A percentile compares a stretch with the other conserved stretches of the same genome.
Conservation (phyloP, 495 filamentous ascomycete genomes). For the Penicillium silybi region DNA sequence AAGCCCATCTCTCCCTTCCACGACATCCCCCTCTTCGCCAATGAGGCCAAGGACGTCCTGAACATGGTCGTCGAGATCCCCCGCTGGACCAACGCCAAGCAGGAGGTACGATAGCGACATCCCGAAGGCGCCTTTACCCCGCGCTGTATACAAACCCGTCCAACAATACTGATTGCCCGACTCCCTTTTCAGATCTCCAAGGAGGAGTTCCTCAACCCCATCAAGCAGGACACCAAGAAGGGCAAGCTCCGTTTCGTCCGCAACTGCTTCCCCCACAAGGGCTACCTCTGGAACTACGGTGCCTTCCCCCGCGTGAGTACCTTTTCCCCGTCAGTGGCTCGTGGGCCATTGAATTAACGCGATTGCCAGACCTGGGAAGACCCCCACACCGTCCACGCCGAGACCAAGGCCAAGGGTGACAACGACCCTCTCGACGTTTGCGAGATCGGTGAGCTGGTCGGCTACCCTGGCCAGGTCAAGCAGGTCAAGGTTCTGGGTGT, state of each 20-base stretch:
- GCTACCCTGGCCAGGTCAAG: slow-evolving; percentile 93
- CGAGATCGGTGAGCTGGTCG: slow-evolving; percentile 98
- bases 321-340: background rate
- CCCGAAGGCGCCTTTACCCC: background rate
- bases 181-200: slow-evolving; percentile 72
- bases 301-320: slow-evolving; percentile 87
- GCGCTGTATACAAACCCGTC: background rate
- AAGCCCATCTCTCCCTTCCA: slow-evolving; percentile 91
- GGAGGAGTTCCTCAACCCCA: slow-evolving; percentile 94
- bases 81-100: slow-evolving; percentile 98
- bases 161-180: slow-evolving; percentile 12
- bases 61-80: slow-evolving; percentile 99
- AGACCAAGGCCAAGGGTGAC: slow-evolving; percentile 99
- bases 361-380: slow-evolving; percentile 90
- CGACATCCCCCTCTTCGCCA: slow-evolving; percentile 96
- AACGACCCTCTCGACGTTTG: slow-evolving; percentile 99
- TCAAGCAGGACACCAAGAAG: slow-evolving; percentile 69
- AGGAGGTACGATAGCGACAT: slow-evolving; percentile 64
- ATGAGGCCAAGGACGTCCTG: slow-evolving; percentile 84
- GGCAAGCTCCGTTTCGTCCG: slow-evolving; percentile 83
- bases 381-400: slow-evolving; percentile 88
- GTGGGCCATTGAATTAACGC: slow-evolving; percentile 7
- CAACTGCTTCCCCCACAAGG: slow-evolving; percentile 99
- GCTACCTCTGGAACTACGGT: slow-evolving; percentile 99
- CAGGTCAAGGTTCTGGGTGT: slow-evolving; percentile 99